Conservation (phyloP, 1,139 yeast genomes). For the Scheffersomyces parashehatae region DNA sequence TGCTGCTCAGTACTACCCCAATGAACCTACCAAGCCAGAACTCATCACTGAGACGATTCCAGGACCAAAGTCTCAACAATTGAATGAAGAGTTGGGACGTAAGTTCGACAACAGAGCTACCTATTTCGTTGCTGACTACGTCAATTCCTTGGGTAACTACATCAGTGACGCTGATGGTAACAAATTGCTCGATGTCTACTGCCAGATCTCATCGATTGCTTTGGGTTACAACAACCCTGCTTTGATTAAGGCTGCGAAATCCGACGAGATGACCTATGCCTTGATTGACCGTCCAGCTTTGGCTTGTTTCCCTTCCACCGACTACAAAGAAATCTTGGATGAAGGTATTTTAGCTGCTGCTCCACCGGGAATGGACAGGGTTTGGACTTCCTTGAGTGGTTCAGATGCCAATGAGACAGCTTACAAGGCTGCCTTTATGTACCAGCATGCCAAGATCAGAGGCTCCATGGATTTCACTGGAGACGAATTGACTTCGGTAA, state of each 20-base stretch:
- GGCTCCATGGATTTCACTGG: slow-evolving; percentile 53
- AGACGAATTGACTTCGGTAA: slow-evolving; percentile 61
- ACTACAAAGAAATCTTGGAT: slow-evolving; percentile 49
- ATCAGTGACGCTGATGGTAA: slow-evolving; percentile 74
- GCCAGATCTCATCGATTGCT: slow-evolving; percentile 75
- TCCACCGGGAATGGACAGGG: slow-evolving; percentile 63
- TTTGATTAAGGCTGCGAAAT: slow-evolving; percentile 57
- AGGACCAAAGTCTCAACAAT: slow-evolving; percentile 55
- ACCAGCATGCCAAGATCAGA: slow-evolving; percentile 61
- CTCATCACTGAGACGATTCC: slow-evolving; percentile 52
- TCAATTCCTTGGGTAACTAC: slow-evolving; percentile 67
- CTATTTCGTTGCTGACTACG: slow-evolving; percentile 68
- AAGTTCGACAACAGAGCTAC: slow-evolving; percentile 70
- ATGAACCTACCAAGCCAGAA: slow-evolving; percentile 55
- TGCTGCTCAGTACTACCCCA: slow-evolving; percentile 40
- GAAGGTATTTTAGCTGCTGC: slow-evolving; percentile 66
- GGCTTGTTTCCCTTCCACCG: slow-evolving; percentile 70
- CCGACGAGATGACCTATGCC: slow-evolving; percentile 67
- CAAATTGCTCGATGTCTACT: slow-evolving; percentile 60
- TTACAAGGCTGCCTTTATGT: slow-evolving; percentile 76
- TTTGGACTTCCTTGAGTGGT: slow-evolving; percentile 73
- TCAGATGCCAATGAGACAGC: slow-evolving; percentile 80
- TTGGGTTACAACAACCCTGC: slow-evolving; percentile 78
- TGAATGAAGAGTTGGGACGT: slow-evolving; percentile 49
- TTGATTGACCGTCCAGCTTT: slow-evolving; percentile 73